These are phyloP conservation scores for Calocybe cyanea DNA, from an alignment of 768 basidiomycete genomes.

Conservation along the genomic window DNA sequence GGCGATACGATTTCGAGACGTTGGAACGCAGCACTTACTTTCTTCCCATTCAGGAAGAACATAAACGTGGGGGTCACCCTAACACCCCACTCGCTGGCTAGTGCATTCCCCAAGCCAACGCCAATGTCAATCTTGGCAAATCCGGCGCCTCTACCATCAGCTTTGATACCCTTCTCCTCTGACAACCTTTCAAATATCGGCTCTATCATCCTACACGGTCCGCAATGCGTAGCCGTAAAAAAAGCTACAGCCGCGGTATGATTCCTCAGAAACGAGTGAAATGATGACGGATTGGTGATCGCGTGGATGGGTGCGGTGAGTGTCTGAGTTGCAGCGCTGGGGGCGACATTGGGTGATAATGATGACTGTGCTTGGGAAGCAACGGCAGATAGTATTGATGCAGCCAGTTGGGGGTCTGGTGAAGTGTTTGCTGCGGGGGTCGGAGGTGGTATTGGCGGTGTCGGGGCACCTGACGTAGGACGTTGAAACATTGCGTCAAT, in stretches of 20 bases:
- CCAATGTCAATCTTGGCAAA: slow-evolving; percentile 86
- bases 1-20: not conserved
- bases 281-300: slow-evolving; percentile 71
- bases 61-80: slow-evolving; percentile 84
- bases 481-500: slow-evolving; percentile 87
- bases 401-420: slow-evolving; percentile 46
- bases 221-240: slow-evolving; percentile 75
- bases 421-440: slow-evolving; percentile 27
- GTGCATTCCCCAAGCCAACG: slow-evolving; percentile 55
- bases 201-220: slow-evolving; percentile 80
- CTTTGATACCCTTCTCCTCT: slow-evolving; percentile 47
- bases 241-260: slow-evolving; percentile 76
- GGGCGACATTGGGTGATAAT: not conserved
- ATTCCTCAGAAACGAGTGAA: slow-evolving; percentile 57
- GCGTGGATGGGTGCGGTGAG: slow-evolving; percentile 64
- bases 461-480: slow-evolving; percentile 41
- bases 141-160: slow-evolving; percentile 46
- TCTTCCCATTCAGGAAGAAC: slow-evolving; percentile 76
- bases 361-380: slow-evolving; percentile 40
- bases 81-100: slow-evolving; percentile 65
- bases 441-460: slow-evolving; percentile 25
- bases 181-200: slow-evolving; percentile 81
- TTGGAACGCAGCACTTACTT: slow-evolving; percentile 39
- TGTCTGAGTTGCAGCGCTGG: slow-evolving; percentile 38
- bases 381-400: slow-evolving; percentile 56